Conservation (phyloP, 208 protist genomes). For the Paratrypanosoma confusum region DNA sequence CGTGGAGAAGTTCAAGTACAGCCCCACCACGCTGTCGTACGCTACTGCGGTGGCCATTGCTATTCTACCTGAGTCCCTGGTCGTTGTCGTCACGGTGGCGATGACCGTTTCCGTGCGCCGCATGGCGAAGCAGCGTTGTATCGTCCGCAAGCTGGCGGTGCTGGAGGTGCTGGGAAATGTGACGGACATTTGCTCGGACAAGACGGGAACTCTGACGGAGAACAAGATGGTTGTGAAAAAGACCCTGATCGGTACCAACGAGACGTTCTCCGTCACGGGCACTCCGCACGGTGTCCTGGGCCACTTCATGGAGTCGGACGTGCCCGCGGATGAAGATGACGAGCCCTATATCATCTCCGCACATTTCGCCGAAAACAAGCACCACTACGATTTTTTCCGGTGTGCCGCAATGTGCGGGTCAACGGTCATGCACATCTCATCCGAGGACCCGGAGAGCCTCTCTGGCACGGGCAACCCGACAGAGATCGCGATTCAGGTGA, state of each 20-base stretch:
- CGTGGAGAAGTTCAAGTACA: slow-evolving; percentile 59
- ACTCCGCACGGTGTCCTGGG: slow-evolving; percentile 64
- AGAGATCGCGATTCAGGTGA: slow-evolving; percentile 82
- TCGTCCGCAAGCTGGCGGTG: slow-evolving; percentile 75
- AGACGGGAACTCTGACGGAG: slow-evolving; percentile 90
- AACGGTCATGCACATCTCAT: slow-evolving; percentile 40
- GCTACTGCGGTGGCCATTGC: slow-evolving; percentile 80
- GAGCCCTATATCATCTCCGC: slow-evolving; percentile 29
- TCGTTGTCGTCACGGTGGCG: slow-evolving; percentile 71
- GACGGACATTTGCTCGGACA: slow-evolving; percentile 90
- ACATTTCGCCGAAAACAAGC: slow-evolving; percentile 17
- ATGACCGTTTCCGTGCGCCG: slow-evolving; percentile 74
- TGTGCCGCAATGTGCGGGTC: slow-evolving; percentile 73
- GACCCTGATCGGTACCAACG: slow-evolving; percentile 42
- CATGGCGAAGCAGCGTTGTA: slow-evolving; percentile 80
- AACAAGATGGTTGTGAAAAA: slow-evolving; percentile 90
- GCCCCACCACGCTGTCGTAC: slow-evolving; percentile 50
- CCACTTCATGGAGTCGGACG: slow-evolving; percentile 35
- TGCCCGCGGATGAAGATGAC: no score
- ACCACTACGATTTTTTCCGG: slow-evolving; percentile 67
- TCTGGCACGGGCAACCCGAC: slow-evolving; percentile 76
- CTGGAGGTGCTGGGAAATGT: slow-evolving; percentile 85
- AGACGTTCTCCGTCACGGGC: slow-evolving; percentile 52
- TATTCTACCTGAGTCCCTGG: slow-evolving; percentile 82
- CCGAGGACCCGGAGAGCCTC: slow-evolving; percentile 51